These are phyloP conservation scores for Ceratocystis variospora DNA, from an alignment of 2,329 filamentous ascomycete species.

Conservation along the genomic window DNA sequence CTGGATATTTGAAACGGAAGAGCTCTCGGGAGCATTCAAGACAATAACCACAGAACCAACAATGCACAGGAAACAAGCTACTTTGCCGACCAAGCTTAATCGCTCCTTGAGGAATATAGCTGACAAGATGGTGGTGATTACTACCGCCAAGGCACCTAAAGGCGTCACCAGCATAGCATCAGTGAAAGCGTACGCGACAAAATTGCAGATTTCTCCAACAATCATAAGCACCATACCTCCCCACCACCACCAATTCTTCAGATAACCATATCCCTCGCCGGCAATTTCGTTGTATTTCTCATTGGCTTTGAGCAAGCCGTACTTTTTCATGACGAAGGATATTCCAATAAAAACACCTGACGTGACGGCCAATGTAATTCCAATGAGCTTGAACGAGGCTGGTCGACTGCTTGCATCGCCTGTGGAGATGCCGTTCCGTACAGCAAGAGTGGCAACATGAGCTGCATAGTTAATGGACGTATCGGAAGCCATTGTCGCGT, in stretches of 20 bases:
- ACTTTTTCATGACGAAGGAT: slow-evolving; percentile 93
- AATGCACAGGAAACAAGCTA: slow-evolving; percentile 91
- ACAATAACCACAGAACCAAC: slow-evolving; percentile 87
- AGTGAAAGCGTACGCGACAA: slow-evolving; percentile 91
- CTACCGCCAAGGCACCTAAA: slow-evolving; percentile 78
- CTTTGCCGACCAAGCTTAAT: slow-evolving; percentile 87
- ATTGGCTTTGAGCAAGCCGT: slow-evolving; percentile 80
- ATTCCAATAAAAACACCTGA: slow-evolving; percentile 88
- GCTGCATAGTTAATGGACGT: slow-evolving; percentile 9
- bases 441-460: slow-evolving; percentile 18
- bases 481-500: slow-evolving; percentile 9
- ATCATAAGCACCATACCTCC: slow-evolving; percentile 94
- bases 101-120: slow-evolving; percentile 94
- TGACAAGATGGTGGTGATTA: slow-evolving; percentile 79
- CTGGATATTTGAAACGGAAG: slow-evolving; percentile 74
- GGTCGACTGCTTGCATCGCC: slow-evolving; percentile 30
- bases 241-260: slow-evolving; percentile 96
- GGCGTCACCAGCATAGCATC: slow-evolving; percentile 93
- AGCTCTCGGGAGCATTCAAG: slow-evolving; percentile 78
- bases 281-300: slow-evolving; percentile 92
- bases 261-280: slow-evolving; percentile 91
- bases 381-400: slow-evolving; percentile 64
- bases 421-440: slow-evolving; percentile 29
- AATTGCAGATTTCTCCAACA: slow-evolving; percentile 89
- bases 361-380: slow-evolving; percentile 69